phyloP scores from a whole-genome alignment of 176 grass and related monocot species.

The Alloteropsis semialata region DNA sequence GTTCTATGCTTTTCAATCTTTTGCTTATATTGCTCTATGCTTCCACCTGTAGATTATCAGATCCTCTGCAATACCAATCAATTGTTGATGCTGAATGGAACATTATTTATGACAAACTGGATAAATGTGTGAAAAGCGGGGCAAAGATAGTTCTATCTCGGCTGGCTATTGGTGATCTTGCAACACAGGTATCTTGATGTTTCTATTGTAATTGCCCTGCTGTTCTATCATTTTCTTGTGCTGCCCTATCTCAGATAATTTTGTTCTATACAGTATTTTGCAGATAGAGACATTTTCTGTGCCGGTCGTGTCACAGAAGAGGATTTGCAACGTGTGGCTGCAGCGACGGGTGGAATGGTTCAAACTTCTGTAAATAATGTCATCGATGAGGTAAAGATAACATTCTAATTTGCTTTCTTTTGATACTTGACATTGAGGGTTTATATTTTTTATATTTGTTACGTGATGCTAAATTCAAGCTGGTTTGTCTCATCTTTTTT shows the following conservation, averaged over 20 bases:
- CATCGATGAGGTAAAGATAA: conserved; percentile 60
- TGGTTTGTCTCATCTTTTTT: conserved; percentile 19
- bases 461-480: background rate
- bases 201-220: background rate
- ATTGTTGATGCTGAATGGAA: conserved; percentile 99
- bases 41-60: conserved; percentile 58
- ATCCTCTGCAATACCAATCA: conserved; percentile 95
- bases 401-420: background rate
- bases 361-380: conserved; percentile 93
- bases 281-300: conserved; percentile 93
- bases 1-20: background rate
- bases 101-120: conserved; percentile 98
- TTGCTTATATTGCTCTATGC: background rate
- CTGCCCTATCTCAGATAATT: background rate
- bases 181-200: conserved; percentile 63
- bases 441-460: background rate
- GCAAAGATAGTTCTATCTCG: conserved; percentile 90
- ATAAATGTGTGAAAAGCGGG: conserved; percentile 93
- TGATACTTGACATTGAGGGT: background rate
- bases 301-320: conserved; percentile 89
- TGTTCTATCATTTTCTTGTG: background rate
- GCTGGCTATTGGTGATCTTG: conserved; percentile 94
- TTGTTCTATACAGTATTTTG: conserved; percentile 66
- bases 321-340: conserved; percentile 84
- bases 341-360: conserved; percentile 83